Conservation (phyloP, 2,329 filamentous ascomycete species). For the Colletotrichum truncatum region DNA sequence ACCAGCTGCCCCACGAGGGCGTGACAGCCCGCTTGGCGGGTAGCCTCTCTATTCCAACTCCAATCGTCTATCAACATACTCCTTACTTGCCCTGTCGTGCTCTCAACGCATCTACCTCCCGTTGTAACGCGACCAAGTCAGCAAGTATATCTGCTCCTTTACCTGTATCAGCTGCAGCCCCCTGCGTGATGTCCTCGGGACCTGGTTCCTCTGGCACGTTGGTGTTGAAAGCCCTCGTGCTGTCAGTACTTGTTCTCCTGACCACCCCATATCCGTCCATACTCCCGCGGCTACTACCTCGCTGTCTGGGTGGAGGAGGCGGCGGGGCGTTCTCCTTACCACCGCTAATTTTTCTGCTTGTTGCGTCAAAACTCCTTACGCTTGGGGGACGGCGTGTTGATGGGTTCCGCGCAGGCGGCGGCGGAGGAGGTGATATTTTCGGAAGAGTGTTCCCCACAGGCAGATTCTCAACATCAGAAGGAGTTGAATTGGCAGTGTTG, state of each 20-base stretch:
- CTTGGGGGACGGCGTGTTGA: slow-evolving; percentile 56
- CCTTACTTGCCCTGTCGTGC: slow-evolving; percentile 44
- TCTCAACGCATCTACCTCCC: slow-evolving; percentile 77
- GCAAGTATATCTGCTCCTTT: slow-evolving; percentile 71
- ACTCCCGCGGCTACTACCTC: slow-evolving; percentile 56
- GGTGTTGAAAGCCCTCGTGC: slow-evolving; percentile 31
- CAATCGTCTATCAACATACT: slow-evolving; percentile 18
- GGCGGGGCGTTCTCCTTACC: slow-evolving; percentile 46
- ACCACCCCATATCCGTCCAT: slow-evolving; percentile 42
- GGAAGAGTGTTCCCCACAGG: not conserved
- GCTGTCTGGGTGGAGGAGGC: slow-evolving; percentile 57
- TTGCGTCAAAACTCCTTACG: slow-evolving; percentile 49
- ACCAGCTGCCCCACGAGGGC: slow-evolving; percentile 8
- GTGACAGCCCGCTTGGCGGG: not conserved
- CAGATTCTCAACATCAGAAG: not conserved
- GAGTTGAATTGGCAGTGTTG: slow-evolving; percentile 4
- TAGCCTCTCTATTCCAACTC: slow-evolving; percentile 12
- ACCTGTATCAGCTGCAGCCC: slow-evolving; percentile 37
- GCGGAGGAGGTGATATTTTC: slow-evolving; percentile 49
- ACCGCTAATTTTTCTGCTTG: slow-evolving; percentile 25
- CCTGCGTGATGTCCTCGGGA: slow-evolving; percentile 33
- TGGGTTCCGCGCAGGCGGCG: slow-evolving; percentile 53
- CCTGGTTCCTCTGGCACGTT: slow-evolving; percentile 38
- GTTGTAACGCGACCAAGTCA: slow-evolving; percentile 76
- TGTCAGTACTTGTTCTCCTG: slow-evolving; percentile 44